Base-by-base conservation (phyloP, 805 yeast species). In the Ogataea pini region DNA sequence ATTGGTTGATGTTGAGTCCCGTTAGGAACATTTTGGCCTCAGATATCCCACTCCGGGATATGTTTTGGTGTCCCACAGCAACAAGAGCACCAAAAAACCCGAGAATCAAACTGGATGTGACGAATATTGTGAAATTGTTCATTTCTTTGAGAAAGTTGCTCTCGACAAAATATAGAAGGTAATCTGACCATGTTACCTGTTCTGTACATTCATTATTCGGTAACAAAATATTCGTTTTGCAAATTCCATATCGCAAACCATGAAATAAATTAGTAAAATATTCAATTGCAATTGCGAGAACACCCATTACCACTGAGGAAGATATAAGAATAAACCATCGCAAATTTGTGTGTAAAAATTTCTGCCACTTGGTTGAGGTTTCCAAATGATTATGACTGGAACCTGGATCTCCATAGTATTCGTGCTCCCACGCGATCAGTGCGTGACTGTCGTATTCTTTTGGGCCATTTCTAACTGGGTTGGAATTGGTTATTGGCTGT, bases 11-110 rank as follows among this genome's bases (percentile, higher is more conserved):
- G 22, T 79, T 74, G 54, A 79, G 72, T 1, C 96, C 96, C 3
- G 83, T 78, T 9, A 87, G 72, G 16, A 85, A 77, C 33, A 83
- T 72, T 58, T 84, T 84, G 41, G 85, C 76, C 57, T 88, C 96
- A 0, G 90, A 77, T 24, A 89, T 85, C 6, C 96, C 96, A 42
- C 87, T 76, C 48, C 73, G 71, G 19, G 70, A 62, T 4, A 79
- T 72, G 49, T 68, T 68, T 0, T 72, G 69, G 2, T 77, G 67
- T 20, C 45, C 53, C 27, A 52, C 47, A 1, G 69, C 59, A 4
- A 69, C 33, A 1, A 61, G 42, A 8, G 73, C 69, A 0, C 81
- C 73, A 0, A 68, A 46, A 1, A 65, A 46, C 0, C 78, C 79
- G 28, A 76, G 64, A 7, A 68, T 18, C 2, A 72, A 49, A 1